phyloP scores from a whole-genome alignment of 2,329 filamentous ascomycete species.

The Diaporthe amygdali region DNA sequence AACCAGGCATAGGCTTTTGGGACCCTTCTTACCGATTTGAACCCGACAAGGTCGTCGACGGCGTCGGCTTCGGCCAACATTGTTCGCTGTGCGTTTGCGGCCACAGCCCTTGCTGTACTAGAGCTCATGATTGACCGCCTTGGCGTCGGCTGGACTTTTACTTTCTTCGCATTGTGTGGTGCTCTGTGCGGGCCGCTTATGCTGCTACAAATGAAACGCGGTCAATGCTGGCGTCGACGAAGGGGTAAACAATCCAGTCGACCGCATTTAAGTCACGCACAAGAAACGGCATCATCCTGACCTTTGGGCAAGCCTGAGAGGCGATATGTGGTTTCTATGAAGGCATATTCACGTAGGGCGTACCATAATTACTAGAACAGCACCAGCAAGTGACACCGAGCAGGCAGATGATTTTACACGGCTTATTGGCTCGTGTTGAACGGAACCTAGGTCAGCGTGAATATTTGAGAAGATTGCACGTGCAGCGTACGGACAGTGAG shows the following conservation, averaged over 20 bases:
- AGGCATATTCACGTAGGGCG: not conserved
- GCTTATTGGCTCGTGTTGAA: not conserved
- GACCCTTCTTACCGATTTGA: constrained; percentile 25
- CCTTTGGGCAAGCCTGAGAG: too few relatives aligned
- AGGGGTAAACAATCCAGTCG: not conserved
- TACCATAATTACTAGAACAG: too few relatives aligned
- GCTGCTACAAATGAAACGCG: not conserved
- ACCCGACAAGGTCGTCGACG: constrained; percentile 28
- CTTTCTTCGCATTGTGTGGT: constrained; percentile 28
- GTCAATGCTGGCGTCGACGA: not conserved
- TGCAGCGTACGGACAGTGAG: not conserved
- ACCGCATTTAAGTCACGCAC: not conserved
- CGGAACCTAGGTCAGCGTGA: not conserved
- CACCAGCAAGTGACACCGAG: too few relatives aligned
- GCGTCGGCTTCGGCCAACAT: constrained; percentile 31
- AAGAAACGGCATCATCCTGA: not conserved
- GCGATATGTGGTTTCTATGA: not conserved
- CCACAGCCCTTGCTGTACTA: constrained; percentile 24
- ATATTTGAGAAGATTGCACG: too few relatives aligned
- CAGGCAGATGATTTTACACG: too few relatives aligned
- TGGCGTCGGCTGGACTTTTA: constrained; percentile 31
- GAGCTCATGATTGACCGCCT: constrained; percentile 28
- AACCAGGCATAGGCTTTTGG: not conserved
- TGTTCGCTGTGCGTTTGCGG: constrained; percentile 29
- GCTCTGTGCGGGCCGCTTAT: constrained; percentile 24